These are phyloP conservation scores for Penicillium antarcticum DNA, from an alignment of 495 filamentous ascomycete species.

Conservation along the genomic window DNA sequence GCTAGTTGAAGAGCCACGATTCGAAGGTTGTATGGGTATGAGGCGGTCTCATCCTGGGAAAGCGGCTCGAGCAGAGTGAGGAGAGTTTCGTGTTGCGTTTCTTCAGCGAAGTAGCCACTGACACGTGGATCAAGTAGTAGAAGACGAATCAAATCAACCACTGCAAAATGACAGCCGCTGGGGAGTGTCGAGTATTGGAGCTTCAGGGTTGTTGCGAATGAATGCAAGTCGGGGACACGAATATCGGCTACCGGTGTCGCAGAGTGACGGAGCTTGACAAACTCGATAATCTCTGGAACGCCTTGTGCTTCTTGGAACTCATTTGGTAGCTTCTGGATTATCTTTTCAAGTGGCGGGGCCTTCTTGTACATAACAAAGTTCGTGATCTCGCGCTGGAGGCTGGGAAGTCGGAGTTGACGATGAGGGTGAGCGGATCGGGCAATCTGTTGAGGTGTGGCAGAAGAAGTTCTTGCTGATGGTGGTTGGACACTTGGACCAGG, in stretches of 20 bases:
- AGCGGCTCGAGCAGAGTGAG: constrained; percentile 56
- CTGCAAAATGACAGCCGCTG: constrained; percentile 60
- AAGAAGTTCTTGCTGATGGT: constrained; percentile 15
- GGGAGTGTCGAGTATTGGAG: constrained; percentile 27
- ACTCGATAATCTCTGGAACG: constrained; percentile 57
- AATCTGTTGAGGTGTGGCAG: constrained; percentile 46
- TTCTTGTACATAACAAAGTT: constrained; percentile 74
- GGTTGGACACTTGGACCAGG: constrained; percentile 21
- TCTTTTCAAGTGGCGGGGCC: constrained; percentile 77
- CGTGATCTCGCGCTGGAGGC: constrained; percentile 57
- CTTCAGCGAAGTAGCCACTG: constrained; percentile 82
- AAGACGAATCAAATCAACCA: constrained; percentile 77
- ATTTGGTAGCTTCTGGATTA: constrained; percentile 68
- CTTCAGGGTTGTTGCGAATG: constrained; percentile 32
- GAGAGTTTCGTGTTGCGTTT: constrained; percentile 60
- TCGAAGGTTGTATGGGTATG: constrained; percentile 74
- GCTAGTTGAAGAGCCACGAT: constrained; percentile 70
- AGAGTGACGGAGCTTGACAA: constrained; percentile 48
- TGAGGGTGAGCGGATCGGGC: constrained; percentile 78
- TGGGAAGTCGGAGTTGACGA: constrained; percentile 63
- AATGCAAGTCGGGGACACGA: constrained; percentile 52
- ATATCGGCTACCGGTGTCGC: constrained; percentile 35
- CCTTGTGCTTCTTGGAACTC: constrained; percentile 49
- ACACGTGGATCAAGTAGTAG: constrained; percentile 77
- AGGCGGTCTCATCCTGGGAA: constrained; percentile 41